Base-by-base conservation (phyloP, 1,139 yeast species). In the Candida sanyaensis region DNA sequence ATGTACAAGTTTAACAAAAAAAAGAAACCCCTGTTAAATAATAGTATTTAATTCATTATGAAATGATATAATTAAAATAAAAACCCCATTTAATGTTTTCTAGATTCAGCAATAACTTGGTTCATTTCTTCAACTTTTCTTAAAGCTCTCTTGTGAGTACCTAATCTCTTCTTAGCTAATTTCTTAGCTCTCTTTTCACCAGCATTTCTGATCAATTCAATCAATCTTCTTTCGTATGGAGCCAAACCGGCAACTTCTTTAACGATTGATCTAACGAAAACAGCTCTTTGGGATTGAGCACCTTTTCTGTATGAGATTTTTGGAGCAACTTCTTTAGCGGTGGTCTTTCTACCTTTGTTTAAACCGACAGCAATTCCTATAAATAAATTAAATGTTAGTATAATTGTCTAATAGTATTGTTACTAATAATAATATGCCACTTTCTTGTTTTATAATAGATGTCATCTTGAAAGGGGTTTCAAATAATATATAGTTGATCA, bases 131-230 rank as follows among this genome's bases (percentile, higher is more conserved):
- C 99, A 77, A 93, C 96, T 91, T 95, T 95, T 76, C 89, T 95
- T 87, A 90, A 89, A 71, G 99, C 97, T 87, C 99, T 95, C 84
- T 86, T 88, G 88, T 92, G 96, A 69, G 99, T 91, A 81, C 99
- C 99, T 76, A 95, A 90, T 93, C 97, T 93, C 96, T 90, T 93
- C 95, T 95, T 95, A 65, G 98, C 97, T 75, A 95, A 92, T 91
- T 95, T 95, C 89, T 95, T 90, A 67, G 99, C 99, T 84, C 99
- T 95, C 96, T 95, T 95, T 83, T 95, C 99, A 86, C 97, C 97
- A 74, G 97, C 93, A 84, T 95, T 95, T 86, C 99, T 93, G 88
- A 95, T 85, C 82, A 95, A 86, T 82, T 95, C 99, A 72, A 95
- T 88, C 77, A 93, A 86, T 84, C 99, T 92, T 85, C 97, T 92